Conservation (phyloP, 208 protist species). For the Wallacemonas rigidus region DNA sequence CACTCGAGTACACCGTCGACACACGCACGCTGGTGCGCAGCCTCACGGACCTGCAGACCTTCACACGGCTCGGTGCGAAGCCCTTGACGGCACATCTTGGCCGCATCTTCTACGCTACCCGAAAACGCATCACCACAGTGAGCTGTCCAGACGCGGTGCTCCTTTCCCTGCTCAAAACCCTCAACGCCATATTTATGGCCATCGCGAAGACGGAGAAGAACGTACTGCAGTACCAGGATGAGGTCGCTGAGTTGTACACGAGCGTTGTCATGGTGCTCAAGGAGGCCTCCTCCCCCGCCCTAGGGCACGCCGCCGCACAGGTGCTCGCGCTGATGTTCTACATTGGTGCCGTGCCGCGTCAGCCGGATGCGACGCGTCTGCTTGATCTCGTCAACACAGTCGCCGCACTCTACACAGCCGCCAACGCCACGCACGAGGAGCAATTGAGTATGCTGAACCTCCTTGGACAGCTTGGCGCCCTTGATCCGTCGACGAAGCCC, state of each 20-base stretch:
- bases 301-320: slow-evolving; percentile 79
- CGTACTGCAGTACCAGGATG: slow-evolving; percentile 81
- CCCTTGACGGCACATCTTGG: slow-evolving; percentile 72
- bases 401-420: slow-evolving; percentile 75
- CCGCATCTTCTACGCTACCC: slow-evolving; percentile 86
- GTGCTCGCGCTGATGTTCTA: slow-evolving; percentile 78
- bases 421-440: slow-evolving; percentile 62
- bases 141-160: slow-evolving; percentile 65
- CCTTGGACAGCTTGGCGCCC: slow-evolving; percentile 86
- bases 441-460: slow-evolving; percentile 77
- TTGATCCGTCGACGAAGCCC: slow-evolving; percentile 72
- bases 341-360: slow-evolving; percentile 53
- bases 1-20: slow-evolving; percentile 85
- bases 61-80: slow-evolving; percentile 72
- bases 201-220: slow-evolving; percentile 62
- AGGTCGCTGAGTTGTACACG: slow-evolving; percentile 77
- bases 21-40: slow-evolving; percentile 70
- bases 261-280: slow-evolving; percentile 66
- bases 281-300: slow-evolving; percentile 59
- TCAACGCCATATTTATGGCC: slow-evolving; percentile 64
- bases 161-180: slow-evolving; percentile 76
- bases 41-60: slow-evolving; percentile 85
- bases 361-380: slow-evolving; percentile 48
- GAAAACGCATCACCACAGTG: slow-evolving; percentile 62
- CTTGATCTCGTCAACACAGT: slow-evolving; percentile 75